These are phyloP conservation scores for Monilinia aucupariae DNA, from an alignment of 2,329 filamentous ascomycete species.

Conservation along the genomic window DNA sequence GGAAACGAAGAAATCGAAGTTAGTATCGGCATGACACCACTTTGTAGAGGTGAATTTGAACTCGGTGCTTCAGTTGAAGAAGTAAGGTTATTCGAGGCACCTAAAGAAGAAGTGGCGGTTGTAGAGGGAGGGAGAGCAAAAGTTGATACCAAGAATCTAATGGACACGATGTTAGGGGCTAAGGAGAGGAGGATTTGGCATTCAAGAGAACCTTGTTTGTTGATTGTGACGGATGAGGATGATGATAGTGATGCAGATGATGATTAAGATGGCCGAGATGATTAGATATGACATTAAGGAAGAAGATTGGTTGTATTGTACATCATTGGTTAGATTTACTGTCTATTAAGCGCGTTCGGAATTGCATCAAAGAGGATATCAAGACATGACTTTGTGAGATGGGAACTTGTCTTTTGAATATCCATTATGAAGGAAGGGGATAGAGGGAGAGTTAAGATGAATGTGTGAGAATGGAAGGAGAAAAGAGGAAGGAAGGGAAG, in stretches of 20 bases:
- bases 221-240: constrained; percentile 48
- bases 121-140: constrained; percentile 38
- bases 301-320: neutral
- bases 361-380: neutral
- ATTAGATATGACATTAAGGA: neutral
- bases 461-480: neutral
- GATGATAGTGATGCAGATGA: constrained; percentile 23
- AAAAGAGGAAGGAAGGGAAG: neutral
- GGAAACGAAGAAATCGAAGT: constrained; percentile 56
- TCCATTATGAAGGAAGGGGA: neutral
- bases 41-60: constrained; percentile 79
- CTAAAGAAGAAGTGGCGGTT: constrained; percentile 29
- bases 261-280: neutral
- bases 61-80: constrained; percentile 78
- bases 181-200: constrained; percentile 62
- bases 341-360: neutral
- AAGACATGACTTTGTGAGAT: neutral
- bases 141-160: constrained; percentile 51
- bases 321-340: constrained; percentile 1
- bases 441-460: neutral
- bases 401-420: neutral
- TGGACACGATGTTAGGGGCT: constrained; percentile 54
- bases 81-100: constrained; percentile 45
- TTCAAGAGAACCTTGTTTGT: constrained; percentile 50
- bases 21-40: constrained; percentile 63